Evolutionary conservation across 305 asterid species (phyloP).

Genomic region (Striga hermonthica): DNA sequence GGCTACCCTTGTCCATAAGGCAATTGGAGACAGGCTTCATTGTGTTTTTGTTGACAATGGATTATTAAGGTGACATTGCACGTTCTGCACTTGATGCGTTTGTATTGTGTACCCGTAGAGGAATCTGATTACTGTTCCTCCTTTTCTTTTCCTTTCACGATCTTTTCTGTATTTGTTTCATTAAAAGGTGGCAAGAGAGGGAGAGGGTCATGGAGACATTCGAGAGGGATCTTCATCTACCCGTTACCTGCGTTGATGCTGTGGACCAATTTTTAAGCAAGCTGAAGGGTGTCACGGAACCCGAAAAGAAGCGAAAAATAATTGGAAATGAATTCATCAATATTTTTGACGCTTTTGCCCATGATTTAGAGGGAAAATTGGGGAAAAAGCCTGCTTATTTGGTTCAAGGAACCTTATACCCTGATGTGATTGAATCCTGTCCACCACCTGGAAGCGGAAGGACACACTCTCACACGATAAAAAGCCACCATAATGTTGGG

Average conservation of each 20-base stretch:
- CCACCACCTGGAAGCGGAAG: slow-evolving; percentile 98
- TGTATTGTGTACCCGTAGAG: background rate
- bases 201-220: slow-evolving; percentile 91
- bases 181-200: slow-evolving; percentile 62
- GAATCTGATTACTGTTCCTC: background rate
- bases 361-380: slow-evolving; percentile 58
- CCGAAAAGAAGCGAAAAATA: slow-evolving; percentile 87
- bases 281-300: slow-evolving; percentile 93
- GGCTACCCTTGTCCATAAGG: slow-evolving; percentile 90
- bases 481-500: slow-evolving; percentile 96
- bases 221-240: slow-evolving; percentile 81
- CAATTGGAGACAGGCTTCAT: slow-evolving; percentile 94
- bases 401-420: slow-evolving; percentile 97
- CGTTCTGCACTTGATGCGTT: background rate
- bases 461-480: slow-evolving; percentile 94
- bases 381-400: slow-evolving; percentile 71
- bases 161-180: background rate
- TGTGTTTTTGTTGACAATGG: slow-evolving; percentile 97
- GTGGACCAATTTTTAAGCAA: slow-evolving; percentile 75
- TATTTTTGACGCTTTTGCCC: slow-evolving; percentile 75
- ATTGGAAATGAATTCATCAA: slow-evolving; percentile 83
- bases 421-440: slow-evolving; percentile 95
- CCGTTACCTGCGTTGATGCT: slow-evolving; percentile 88
- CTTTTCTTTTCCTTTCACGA: background rate
- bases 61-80: slow-evolving; percentile 55